Evolutionary conservation across 805 yeast species (phyloP).

Genomic region (Lachancea nothofagi): DNA sequence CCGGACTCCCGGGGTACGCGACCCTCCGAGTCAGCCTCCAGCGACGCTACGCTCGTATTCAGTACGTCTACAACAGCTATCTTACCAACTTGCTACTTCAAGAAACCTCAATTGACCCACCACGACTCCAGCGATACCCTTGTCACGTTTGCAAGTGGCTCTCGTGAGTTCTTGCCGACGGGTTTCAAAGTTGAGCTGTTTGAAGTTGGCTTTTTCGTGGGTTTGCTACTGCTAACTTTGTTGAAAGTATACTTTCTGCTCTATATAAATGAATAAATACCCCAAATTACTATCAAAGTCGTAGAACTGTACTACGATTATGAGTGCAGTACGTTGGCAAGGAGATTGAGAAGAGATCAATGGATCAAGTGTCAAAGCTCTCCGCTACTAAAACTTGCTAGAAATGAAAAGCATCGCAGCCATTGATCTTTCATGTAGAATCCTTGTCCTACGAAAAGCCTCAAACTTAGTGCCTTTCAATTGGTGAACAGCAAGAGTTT

Average conservation of each 20-base stretch:
- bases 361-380: conserved; percentile 50
- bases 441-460: too few relatives aligned
- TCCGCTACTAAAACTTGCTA: too few relatives aligned
- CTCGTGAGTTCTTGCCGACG: background rate
- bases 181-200: background rate
- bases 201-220: conserved; percentile 1
- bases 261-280: background rate
- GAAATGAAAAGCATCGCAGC: too few relatives aligned
- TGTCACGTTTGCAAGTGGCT: background rate
- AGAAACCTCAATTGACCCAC: background rate
- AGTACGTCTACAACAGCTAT: background rate
- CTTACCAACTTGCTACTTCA: background rate
- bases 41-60: conserved; percentile 6
- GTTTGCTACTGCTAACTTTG: background rate
- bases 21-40: conserved; percentile 7
- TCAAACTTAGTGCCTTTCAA: too few relatives aligned
- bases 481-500: too few relatives aligned
- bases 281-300: background rate
- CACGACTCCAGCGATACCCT: conserved; percentile 3
- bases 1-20: conserved; percentile 1
- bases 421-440: too few relatives aligned
- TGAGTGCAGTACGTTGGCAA: too few relatives aligned
- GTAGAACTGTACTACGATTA: too few relatives aligned
- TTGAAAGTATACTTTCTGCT: background rate
- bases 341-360: conserved; percentile 80